Evolutionary conservation across 2,329 filamentous ascomycete genomes (phyloP).

Genomic region (Colletotrichum sublineola): DNA sequence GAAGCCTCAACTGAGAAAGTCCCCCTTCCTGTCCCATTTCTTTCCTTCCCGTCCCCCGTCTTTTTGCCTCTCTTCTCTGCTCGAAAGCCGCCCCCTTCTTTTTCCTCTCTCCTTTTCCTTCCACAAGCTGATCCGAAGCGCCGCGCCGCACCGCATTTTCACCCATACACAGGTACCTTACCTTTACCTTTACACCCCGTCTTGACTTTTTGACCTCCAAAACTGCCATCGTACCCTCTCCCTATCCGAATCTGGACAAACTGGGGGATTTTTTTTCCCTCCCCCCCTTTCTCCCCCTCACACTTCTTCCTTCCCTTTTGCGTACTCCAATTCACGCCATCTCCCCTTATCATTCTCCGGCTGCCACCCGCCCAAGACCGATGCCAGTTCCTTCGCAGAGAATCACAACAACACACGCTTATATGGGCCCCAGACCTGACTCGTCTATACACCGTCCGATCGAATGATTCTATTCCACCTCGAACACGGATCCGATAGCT

Average conservation of each 20-base stretch:
- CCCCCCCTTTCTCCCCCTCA: neutral
- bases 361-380: constrained; percentile 21
- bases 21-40: constrained; percentile 34
- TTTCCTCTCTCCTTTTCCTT: constrained; percentile 14
- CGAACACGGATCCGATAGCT: constrained; percentile 20
- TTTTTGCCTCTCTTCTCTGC: constrained; percentile 8
- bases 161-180: constrained; percentile 11
- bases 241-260: constrained; percentile 26
- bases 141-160: constrained; percentile 11
- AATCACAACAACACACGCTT: neutral
- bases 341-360: constrained; percentile 15
- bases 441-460: constrained; percentile 2
- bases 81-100: neutral
- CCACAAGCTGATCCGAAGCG: constrained; percentile 26
- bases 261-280: constrained; percentile 22
- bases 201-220: constrained; percentile 17
- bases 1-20: constrained; percentile 14
- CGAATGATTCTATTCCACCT: constrained; percentile 10
- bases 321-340: constrained; percentile 31
- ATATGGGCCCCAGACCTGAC: neutral
- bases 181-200: constrained; percentile 13
- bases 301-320: constrained; percentile 7
- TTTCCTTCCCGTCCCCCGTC: constrained; percentile 27
- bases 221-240: constrained; percentile 13
- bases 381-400: constrained; percentile 7